Base-by-base conservation (phyloP, 2,329 filamentous ascomycete species). In the Ilyonectria robusta region DNA sequence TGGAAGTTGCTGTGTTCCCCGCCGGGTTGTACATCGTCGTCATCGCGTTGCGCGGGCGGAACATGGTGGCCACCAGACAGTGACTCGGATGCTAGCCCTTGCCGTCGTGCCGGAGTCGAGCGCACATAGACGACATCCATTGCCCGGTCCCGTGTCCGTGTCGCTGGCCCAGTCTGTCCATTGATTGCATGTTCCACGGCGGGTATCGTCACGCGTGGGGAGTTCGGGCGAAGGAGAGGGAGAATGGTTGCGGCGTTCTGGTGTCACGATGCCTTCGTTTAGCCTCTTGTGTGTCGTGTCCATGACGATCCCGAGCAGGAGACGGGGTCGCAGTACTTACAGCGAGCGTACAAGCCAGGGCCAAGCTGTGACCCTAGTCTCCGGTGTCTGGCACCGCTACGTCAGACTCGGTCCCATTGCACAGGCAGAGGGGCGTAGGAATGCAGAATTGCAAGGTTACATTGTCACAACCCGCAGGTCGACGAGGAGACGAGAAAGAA, bases 101-200 rank as follows among this genome's bases (percentile, higher is more conserved):
- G 42, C 42, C 40, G 50, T 37, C 51, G 50, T 55, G 42, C 42
- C 42, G 59, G 29, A 23, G 7, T n/a, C 56, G 57, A 55, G 17
- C 53, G 57, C 62, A 65, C 62, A 10, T 60, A 56, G 44, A 65
- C 56, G 26, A 65, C 53, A n/a, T 65, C 62, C 62, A 65, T 65
- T 35, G 50, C 62, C 62, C 57, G 44, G 62, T 65, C 57, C 62
- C 62, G 62, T 50, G 33, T 65, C 57, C n/a, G 57, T 31, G 54
- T 59, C 33, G 62, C 17, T n/a, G 48, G 29, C 33, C 26, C 26
- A 40, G 26, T 46, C 55, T 51, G 62, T 60, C 62, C 62, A 60
- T 60, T 60, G 62, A 60, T 26, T 42, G 57, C 62, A 65, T 65
- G 37, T 65, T 65, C 48, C 46, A 33, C 40, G 56, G 48, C 51